Evolutionary conservation across 1,284 basidiomycete species (phyloP).

Genomic region (Moniliella sp.): DNA sequence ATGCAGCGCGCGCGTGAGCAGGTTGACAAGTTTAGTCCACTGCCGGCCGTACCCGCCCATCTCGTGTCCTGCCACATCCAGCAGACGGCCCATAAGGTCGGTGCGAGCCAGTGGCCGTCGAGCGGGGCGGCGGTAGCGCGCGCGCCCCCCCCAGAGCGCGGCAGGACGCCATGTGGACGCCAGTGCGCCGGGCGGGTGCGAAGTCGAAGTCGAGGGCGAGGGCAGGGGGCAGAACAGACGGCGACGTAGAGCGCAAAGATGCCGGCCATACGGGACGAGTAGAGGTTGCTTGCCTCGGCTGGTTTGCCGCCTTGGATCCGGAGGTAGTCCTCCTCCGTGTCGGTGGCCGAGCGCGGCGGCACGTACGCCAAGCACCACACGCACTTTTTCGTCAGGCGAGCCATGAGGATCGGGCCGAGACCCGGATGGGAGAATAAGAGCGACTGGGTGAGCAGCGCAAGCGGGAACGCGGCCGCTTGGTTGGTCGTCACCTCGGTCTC

Average conservation of each 20-base stretch:
- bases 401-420: conserved; percentile 58
- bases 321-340: conserved; percentile 59
- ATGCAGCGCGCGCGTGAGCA: too few species aligned
- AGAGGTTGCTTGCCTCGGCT: conserved; percentile 42
- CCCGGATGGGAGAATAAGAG: conserved; percentile 45
- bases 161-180: conserved; percentile 12
- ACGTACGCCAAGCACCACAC: conserved; percentile 40
- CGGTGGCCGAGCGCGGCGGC: conserved; percentile 41
- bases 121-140: conserved; percentile 15
- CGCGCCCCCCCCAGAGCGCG: conserved; percentile 24
- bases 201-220: conserved; percentile 37
- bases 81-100: conserved; percentile 37
- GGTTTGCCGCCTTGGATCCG: conserved; percentile 46
- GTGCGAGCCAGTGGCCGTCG: conserved; percentile 15
- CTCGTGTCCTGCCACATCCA: conserved; percentile 88
- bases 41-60: too few species aligned
- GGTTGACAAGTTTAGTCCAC: too few species aligned
- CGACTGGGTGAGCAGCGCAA: conserved; percentile 54
- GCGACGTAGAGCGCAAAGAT: conserved; percentile 72
- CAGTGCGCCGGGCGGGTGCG: conserved; percentile 4
- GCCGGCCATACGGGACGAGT: conserved; percentile 54
- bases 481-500: conserved; percentile 82
- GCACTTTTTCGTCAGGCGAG: conserved; percentile 61
- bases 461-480: conserved; percentile 58
- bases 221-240: conserved; percentile 63